These are phyloP conservation scores for Apiotrichum mycotoxinovorans DNA, from an alignment of 1,284 basidiomycete genomes.

Conservation along the genomic window DNA sequence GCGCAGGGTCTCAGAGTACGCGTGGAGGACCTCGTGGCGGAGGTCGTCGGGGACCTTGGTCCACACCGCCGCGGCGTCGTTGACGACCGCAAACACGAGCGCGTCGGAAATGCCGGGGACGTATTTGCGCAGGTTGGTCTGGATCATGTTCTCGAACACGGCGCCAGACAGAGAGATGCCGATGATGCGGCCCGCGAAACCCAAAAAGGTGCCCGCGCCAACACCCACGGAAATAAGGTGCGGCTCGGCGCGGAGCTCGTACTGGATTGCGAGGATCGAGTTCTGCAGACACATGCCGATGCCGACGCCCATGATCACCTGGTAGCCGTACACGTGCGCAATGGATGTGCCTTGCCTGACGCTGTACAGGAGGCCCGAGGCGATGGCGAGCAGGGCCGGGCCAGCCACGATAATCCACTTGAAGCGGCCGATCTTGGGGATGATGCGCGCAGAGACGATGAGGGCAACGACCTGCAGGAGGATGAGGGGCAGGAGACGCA, in stretches of 20 bases:
- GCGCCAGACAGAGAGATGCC: constrained; percentile 46
- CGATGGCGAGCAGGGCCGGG: constrained; percentile 37
- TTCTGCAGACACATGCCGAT: constrained; percentile 44
- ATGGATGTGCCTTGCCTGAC: constrained; percentile 31
- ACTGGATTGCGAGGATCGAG: constrained; percentile 44
- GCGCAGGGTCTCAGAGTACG: constrained; percentile 41
- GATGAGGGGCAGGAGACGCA: constrained; percentile 46
- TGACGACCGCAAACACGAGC: constrained; percentile 27
- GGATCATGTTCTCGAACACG: constrained; percentile 48
- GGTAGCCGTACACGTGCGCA: constrained; percentile 41
- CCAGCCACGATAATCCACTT: constrained; percentile 44
- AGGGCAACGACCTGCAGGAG: constrained; percentile 43
- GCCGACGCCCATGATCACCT: constrained; percentile 43
- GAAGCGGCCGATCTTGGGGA: constrained; percentile 41
- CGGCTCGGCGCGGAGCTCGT: constrained; percentile 40
- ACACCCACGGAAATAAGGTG: constrained; percentile 40
- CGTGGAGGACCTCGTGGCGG: constrained; percentile 28
- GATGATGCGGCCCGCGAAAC: constrained; percentile 44
- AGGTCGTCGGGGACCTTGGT: constrained; percentile 28
- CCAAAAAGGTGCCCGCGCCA: constrained; percentile 39
- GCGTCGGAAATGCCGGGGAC: constrained; percentile 27
- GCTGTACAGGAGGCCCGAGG: constrained; percentile 42
- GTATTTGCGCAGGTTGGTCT: constrained; percentile 30
- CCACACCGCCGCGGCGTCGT: constrained; percentile 38
- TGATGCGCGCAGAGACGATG: constrained; percentile 40